Percentiles rank a stretch among this genome's conserved stretches.
Conservation (phyloP, 106 monocot species). For the Acorus gramineus region DNA sequence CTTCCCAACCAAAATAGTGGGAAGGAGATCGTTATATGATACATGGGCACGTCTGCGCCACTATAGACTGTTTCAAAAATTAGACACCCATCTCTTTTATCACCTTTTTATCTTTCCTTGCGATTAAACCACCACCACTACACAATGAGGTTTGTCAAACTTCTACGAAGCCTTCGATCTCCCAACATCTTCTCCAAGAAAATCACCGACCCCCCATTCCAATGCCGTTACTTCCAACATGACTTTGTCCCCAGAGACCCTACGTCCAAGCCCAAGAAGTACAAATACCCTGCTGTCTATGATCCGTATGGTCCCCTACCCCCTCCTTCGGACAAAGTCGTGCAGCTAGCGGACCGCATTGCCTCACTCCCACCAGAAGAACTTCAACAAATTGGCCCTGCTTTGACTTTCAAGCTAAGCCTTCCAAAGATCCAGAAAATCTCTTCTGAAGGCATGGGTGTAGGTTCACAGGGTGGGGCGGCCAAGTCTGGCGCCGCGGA, state of each 20-base stretch:
- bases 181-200: not conserved
- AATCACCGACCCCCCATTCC: not conserved
- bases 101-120: no score
- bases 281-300: conserved; percentile 70
- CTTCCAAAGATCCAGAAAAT: conserved; percentile 52
- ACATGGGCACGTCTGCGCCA: no score
- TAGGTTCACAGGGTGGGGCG: conserved; percentile 26
- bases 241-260: conserved; percentile 23
- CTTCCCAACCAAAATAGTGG: no score
- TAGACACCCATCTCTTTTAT: no score
- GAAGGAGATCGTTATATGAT: no score
- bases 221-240: conserved; percentile 18
- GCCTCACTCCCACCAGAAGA: conserved; percentile 58
- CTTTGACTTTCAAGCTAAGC: conserved; percentile 41
- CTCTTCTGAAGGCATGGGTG: conserved; percentile 39
- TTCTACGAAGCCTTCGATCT: not conserved
- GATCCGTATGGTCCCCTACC: conserved; percentile 76
- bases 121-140: no score
- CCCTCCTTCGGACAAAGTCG: conserved; percentile 67
- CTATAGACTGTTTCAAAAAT: no score
- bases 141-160: not conserved
- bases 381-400: conserved; percentile 56
- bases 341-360: conserved; percentile 74
- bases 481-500: conserved; percentile 10
- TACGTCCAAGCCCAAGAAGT: conserved; percentile 39